Percentiles rank a stretch among this genome's conserved stretches.
Evolutionary conservation across 306 rosid genomes (phyloP).

Genomic region (Lablab purpureus): DNA sequence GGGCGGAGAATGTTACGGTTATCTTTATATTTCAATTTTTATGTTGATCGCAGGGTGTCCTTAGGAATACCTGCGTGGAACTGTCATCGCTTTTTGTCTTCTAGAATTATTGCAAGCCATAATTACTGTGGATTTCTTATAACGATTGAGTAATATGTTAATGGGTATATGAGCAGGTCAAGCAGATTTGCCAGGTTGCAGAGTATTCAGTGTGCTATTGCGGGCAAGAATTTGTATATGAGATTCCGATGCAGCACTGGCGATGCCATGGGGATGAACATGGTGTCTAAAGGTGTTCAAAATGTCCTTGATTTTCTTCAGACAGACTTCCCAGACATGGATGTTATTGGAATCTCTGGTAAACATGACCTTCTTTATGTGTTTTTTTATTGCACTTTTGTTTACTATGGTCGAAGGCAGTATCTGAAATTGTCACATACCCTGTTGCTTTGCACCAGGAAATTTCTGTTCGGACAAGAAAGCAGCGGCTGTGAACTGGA

Average conservation of each 20-base stretch:
- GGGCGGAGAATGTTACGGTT: neutral
- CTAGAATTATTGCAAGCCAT: neutral
- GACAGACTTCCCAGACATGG: slow-evolving; percentile 76
- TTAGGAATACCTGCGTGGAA: neutral
- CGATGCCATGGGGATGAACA: slow-evolving; percentile 89
- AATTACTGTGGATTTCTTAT: neutral
- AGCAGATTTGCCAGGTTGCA: slow-evolving; percentile 74
- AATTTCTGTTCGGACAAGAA: slow-evolving; percentile 83
- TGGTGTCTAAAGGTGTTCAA: slow-evolving; percentile 85
- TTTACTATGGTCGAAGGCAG: slow-evolving; percentile 19
- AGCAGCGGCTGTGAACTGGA: slow-evolving; percentile 78
- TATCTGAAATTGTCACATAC: slow-evolving; percentile 24
- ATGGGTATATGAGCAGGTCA: slow-evolving; percentile 58
- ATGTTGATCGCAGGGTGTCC: neutral
- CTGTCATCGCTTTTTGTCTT: neutral
- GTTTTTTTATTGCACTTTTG: neutral
- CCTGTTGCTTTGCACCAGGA: slow-evolving; percentile 46
- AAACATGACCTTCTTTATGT: slow-evolving; percentile 17
- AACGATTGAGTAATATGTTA: slow-evolving; percentile 1
- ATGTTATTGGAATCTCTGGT: slow-evolving; percentile 81
- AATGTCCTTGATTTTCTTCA: slow-evolving; percentile 72
- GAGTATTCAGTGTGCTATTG: slow-evolving; percentile 59
- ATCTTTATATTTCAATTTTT: neutral
- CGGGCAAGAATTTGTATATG: slow-evolving; percentile 72
- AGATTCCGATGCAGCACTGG: slow-evolving; percentile 79